Conservation (phyloP, 208 protist species). For the Trypanosoma boissoni region DNA sequence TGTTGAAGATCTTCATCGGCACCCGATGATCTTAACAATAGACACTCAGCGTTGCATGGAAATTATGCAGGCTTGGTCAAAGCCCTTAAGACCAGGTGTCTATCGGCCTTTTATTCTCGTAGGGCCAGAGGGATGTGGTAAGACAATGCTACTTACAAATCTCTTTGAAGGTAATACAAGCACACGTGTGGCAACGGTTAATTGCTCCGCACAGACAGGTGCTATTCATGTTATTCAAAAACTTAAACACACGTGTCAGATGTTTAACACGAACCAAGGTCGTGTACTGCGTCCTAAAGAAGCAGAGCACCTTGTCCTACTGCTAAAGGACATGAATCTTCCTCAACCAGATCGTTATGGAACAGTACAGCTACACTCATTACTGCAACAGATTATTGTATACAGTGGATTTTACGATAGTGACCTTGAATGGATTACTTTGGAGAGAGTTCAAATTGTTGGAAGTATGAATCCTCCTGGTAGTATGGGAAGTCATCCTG, state of each 20-base stretch:
- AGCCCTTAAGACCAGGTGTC: conserved; percentile 54
- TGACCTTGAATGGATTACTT: conserved; percentile 94
- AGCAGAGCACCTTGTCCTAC: conserved; percentile 92
- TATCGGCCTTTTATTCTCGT: conserved; percentile 96
- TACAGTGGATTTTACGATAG: conserved; percentile 96
- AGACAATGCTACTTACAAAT: conserved; percentile 93
- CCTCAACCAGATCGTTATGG: conserved; percentile 97
- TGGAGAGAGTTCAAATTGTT: conserved; percentile 96
- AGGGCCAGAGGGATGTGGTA: conserved; percentile 96
- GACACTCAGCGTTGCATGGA: conserved; percentile 92
- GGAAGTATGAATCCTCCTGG: conserved; percentile 95
- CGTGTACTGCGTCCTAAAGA: conserved; percentile 95
- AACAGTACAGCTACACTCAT: conserved; percentile 95
- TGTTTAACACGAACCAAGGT: conserved; percentile 91
- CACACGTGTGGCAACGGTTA: conserved; percentile 87
- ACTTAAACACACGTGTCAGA: conserved; percentile 92
- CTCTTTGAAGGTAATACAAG: conserved; percentile 68
- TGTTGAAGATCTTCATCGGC: conserved; percentile 81
- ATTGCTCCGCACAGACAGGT: conserved; percentile 96
- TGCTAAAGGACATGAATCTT: conserved; percentile 97
- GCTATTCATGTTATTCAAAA: conserved; percentile 96
- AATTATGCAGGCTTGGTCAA: conserved; percentile 93
- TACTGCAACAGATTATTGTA: conserved; percentile 97
- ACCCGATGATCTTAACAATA: conserved; percentile 92
- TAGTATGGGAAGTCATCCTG: conserved; percentile 93